Evolutionary conservation across 2,329 filamentous ascomycete genomes (phyloP).

Genomic region (Sarocladium kiliense): DNA sequence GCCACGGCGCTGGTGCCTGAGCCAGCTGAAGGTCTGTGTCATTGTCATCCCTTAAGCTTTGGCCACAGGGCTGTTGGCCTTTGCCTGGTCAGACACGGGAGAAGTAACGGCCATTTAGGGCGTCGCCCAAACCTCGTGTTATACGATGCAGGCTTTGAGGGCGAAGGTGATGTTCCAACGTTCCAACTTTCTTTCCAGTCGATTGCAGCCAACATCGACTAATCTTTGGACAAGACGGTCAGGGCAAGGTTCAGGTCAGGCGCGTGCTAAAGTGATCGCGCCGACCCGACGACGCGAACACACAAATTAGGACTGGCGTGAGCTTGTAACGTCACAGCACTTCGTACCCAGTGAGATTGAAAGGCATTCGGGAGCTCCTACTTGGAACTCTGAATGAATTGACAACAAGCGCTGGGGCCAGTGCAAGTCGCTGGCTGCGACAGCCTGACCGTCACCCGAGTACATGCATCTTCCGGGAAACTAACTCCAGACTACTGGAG

Average conservation of each 20-base stretch:
- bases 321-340: background rate
- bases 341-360: background rate
- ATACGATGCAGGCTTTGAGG: too few relatives aligned
- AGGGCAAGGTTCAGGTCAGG: background rate
- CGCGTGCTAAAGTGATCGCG: constrained; percentile 7
- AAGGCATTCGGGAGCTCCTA: too few relatives aligned
- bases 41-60: background rate
- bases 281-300: constrained; percentile 5
- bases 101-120: background rate
- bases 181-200: too few relatives aligned
- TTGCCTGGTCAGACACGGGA: background rate
- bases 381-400: too few relatives aligned
- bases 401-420: too few relatives aligned
- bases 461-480: too few relatives aligned
- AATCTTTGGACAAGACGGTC: background rate
- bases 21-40: background rate
- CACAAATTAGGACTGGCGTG: constrained; percentile 7
- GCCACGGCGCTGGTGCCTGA: background rate
- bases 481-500: too few relatives aligned
- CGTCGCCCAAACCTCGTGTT: too few relatives aligned
- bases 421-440: too few relatives aligned
- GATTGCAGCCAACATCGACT: too few relatives aligned
- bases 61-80: background rate
- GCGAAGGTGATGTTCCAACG: too few relatives aligned
- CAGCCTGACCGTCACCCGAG: too few relatives aligned